A percentile compares a stretch with the other conserved stretches of the same genome.
These are phyloP conservation scores for Microdochium bolleyi DNA, from an alignment of 2,329 filamentous ascomycete species.

Conservation along the genomic window DNA sequence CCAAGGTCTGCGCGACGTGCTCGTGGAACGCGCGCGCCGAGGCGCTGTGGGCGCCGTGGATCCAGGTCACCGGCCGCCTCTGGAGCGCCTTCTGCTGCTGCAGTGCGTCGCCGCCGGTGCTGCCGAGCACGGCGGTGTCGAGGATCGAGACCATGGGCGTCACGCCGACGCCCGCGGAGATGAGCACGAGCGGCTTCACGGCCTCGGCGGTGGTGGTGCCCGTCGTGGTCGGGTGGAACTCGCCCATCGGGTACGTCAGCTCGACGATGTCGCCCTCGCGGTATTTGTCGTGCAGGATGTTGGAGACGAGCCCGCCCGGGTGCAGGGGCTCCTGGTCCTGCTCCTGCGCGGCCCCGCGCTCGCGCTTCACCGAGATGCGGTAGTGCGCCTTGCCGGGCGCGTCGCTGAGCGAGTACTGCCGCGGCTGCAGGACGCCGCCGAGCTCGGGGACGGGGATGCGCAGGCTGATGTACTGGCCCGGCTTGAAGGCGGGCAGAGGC, in stretches of 20 bases:
- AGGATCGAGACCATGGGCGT: conserved; percentile 61
- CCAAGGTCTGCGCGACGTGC: conserved; percentile 42
- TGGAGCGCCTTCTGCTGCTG: neutral
- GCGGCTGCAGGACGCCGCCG: conserved; percentile 54
- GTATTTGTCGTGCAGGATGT: conserved; percentile 39
- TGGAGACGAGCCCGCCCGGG: conserved; percentile 40
- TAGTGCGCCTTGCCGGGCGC: conserved; percentile 45
- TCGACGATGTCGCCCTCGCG: conserved; percentile 44
- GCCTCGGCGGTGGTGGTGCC: conserved; percentile 20
- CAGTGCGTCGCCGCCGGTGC: conserved; percentile 8
- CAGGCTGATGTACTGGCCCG: conserved; percentile 68
- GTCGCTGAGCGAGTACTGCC: conserved; percentile 71
- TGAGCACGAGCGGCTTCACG: conserved; percentile 47
- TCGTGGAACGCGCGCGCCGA: conserved; percentile 45
- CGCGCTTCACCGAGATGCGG: conserved; percentile 65
- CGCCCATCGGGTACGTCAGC: conserved; percentile 46
- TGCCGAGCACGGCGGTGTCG: conserved; percentile 34
- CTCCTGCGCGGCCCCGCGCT: conserved; percentile 22
- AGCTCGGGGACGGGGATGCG: conserved; percentile 53
- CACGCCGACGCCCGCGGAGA: conserved; percentile 62
- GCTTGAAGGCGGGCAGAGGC: conserved; percentile 50
- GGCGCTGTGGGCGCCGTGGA: conserved; percentile 50
- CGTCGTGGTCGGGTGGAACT: conserved; percentile 52
- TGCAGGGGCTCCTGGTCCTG: conserved; percentile 25
- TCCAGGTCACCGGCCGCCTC: conserved; percentile 47